Base-by-base conservation (phyloP, 2,329 filamentous ascomycete species). In the Cladophialophora carrionii region DNA sequence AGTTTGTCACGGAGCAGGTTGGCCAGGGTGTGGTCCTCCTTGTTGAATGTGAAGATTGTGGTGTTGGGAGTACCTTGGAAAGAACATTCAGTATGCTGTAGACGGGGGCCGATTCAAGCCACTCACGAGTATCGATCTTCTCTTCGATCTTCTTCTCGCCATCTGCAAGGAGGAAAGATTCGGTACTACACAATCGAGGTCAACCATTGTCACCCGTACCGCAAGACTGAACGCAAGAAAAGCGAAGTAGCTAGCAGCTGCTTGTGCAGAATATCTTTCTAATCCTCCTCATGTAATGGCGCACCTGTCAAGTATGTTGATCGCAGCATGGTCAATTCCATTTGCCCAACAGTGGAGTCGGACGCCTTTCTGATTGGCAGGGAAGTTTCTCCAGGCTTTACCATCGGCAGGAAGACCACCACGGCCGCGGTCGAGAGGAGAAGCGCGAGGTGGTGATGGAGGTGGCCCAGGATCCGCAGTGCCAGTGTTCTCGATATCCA, bases 21-120 rank as follows among this genome's bases (percentile, higher is more conserved):
- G 72, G 89, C 95, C 29, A 99, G 86, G 0, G 94, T 97, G 80
- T 97, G 94, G 73, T 99, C 95, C 78, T 99, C 95, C 78, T 97
- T 98, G 79, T 92, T 91, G 79, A 99, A 88, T 65, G 91, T 88
- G 81, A 99, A 99, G 78, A 97, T 90, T 9, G 92, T 90, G n/a
- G 91, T 92, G 76, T 96, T 96, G 24, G 94, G 91, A 76, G 96
- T 92, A 74, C 92, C 92, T 95, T 65, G 48, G 41, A 57, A 22
- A 41, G 8, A 20, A 20, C 2, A 22, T 6, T 69, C 26, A 70
- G 57, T 22, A 55, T 5, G 29, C 41, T 22, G 43, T 26, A 5
- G 14, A 12, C 3, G 2, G 61, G 17, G 20, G 32, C 17, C 37
- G 20, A 34, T 52, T 55, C 60, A 48, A 57, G n/a, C 24, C 41